phyloP scores from a whole-genome alignment of 129 eudicot species.

The Saussurea involucrata region DNA sequence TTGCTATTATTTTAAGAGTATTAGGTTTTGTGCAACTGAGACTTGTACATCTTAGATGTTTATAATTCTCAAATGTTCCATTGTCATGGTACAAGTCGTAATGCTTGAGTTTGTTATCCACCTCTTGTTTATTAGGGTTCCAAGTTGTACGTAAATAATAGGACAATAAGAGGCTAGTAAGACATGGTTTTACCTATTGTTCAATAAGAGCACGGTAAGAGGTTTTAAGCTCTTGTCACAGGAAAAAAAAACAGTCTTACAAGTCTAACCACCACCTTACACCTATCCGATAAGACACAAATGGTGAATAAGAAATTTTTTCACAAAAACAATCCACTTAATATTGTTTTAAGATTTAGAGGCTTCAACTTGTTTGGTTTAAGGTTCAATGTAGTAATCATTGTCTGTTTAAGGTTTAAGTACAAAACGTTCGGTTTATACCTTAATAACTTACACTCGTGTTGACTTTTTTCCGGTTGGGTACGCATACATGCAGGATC shows the following conservation, averaged over 20 bases:
- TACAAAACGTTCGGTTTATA: neutral
- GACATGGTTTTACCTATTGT: too few species aligned
- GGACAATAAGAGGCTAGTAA: too few species aligned
- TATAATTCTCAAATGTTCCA: neutral
- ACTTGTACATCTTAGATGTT: neutral
- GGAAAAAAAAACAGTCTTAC: too few species aligned
- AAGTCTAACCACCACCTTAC: too few species aligned
- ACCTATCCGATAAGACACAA: too few species aligned
- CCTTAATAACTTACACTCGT: neutral
- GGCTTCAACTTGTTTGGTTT: neutral
- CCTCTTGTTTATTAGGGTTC: too few species aligned
- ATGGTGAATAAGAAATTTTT: too few species aligned
- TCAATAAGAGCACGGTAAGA: too few species aligned
- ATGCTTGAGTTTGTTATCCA: neutral
- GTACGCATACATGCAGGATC: constrained; percentile 50
- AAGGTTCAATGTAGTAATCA: neutral
- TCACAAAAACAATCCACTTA: too few species aligned
- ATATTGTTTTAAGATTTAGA: neutral
- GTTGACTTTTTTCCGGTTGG: neutral
- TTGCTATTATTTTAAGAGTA: neutral
- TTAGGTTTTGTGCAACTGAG: neutral
- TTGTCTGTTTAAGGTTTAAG: neutral
- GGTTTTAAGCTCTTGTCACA: too few species aligned
- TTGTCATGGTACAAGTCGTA: neutral
- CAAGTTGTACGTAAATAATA: too few species aligned